These are phyloP conservation scores for Plasmodium reichenowi DNA, from an alignment of 169 alveolate species.

Conservation along the genomic window DNA sequence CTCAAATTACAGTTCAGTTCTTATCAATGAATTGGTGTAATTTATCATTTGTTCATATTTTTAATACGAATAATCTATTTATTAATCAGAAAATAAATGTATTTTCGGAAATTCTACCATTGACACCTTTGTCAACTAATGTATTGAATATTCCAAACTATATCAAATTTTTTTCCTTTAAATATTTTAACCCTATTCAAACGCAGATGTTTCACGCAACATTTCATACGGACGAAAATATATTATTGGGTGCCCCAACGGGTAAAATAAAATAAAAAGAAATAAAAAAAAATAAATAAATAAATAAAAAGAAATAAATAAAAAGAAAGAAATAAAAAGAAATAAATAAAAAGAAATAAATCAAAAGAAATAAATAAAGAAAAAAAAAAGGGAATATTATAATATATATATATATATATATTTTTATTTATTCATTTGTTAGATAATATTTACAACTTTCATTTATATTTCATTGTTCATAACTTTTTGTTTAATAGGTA, in stretches of 20 bases:
- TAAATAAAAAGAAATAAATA: no score
- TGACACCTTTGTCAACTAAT: constrained; percentile 80
- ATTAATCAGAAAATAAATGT: constrained; percentile 53
- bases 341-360: no score
- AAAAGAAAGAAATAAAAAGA: no score
- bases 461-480: no score
- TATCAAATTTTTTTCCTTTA: constrained; percentile 78
- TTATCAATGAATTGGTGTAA: constrained; percentile 77
- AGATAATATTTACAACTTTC: neutral
- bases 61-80: constrained; percentile 66
- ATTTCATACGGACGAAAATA: constrained; percentile 96
- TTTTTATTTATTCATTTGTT: neutral
- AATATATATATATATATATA: constrained; percentile 9
- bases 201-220: constrained; percentile 97
- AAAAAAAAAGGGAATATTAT: neutral
- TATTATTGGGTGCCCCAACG: constrained; percentile 99
- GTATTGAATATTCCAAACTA: constrained; percentile 88
- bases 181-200: constrained; percentile 96
- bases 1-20: constrained; percentile 75
- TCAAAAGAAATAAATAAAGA: neutral
- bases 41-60: constrained; percentile 47
- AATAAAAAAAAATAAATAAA: no score
- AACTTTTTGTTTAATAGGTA: constrained; percentile 72
- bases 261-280: constrained; percentile 80
- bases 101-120: constrained; percentile 41